Percentiles rank a stretch among this genome's conserved stretches.
Evolutionary conservation across 495 filamentous ascomycete genomes (phyloP).

Genomic region (Penicilliopsis zonata): DNA sequence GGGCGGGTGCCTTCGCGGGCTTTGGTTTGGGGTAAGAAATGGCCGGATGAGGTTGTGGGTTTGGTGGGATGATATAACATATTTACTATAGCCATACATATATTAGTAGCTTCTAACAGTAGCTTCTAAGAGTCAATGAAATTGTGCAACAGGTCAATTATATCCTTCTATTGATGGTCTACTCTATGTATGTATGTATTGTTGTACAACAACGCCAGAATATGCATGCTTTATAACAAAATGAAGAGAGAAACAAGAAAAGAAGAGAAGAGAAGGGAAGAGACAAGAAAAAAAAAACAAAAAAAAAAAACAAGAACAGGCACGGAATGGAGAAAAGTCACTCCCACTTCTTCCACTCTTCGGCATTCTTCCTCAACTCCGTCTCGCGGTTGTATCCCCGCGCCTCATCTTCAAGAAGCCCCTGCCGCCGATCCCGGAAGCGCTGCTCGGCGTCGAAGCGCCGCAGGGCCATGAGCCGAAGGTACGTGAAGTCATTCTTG

Average conservation of each 20-base stretch:
- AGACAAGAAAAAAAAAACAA: neutral
- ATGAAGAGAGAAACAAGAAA: conserved; percentile 1
- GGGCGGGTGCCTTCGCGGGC: conserved; percentile 68
- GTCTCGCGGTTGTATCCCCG: conserved; percentile 33
- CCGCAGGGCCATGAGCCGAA: conserved; percentile 25
- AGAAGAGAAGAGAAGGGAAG: neutral
- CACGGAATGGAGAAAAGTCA: conserved; percentile 12
- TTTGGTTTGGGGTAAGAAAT: conserved; percentile 50
- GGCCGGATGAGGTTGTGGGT: conserved; percentile 38
- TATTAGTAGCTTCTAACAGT: neutral
- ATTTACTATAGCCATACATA: neutral
- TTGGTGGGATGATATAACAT: conserved; percentile 28
- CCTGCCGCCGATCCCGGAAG: conserved; percentile 31
- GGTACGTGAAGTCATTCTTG: conserved; percentile 41
- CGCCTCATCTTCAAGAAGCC: conserved; percentile 26
- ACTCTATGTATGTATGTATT: neutral
- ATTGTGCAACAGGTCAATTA: neutral
- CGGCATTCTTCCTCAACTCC: conserved; percentile 33
- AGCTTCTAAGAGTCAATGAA: neutral
- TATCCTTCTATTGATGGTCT: neutral
- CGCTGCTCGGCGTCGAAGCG: conserved; percentile 34
- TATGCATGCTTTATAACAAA: neutral
- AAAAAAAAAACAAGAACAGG: neutral
- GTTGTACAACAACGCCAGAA: neutral
- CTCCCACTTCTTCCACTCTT: conserved; percentile 46